A percentile compares a stretch with the other conserved stretches of the same genome.
These are phyloP conservation scores for Cryphonectria carpinicola DNA, from an alignment of 2,329 filamentous ascomycete genomes.

Conservation along the genomic window DNA sequence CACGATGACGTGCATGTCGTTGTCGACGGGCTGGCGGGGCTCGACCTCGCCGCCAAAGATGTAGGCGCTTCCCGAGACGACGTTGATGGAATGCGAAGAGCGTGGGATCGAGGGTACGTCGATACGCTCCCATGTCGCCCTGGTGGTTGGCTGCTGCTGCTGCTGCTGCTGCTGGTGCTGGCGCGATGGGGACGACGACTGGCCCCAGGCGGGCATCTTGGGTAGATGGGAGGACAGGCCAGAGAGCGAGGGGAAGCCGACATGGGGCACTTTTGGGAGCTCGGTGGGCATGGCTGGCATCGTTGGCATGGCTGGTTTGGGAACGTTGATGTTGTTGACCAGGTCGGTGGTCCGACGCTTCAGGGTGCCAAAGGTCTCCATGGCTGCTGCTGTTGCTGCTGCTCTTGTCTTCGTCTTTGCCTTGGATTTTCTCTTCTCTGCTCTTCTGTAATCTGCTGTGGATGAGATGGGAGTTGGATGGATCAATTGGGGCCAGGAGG, in stretches of 20 bases:
- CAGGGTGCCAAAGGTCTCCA: slow-evolving; percentile 58
- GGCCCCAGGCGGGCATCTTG: slow-evolving; percentile 32
- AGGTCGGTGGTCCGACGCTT: slow-evolving; percentile 50
- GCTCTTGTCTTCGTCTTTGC: not conserved
- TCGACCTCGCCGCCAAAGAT: slow-evolving; percentile 77
- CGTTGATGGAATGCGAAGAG: slow-evolving; percentile 74
- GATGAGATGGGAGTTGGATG: not conserved
- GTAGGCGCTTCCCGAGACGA: slow-evolving; percentile 58
- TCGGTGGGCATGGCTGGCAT: slow-evolving; percentile 25
- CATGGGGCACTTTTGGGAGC: slow-evolving; percentile 35
- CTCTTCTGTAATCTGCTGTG: no score
- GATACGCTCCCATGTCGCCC: slow-evolving; percentile 65
- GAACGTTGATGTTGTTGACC: slow-evolving; percentile 13
- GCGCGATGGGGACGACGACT: slow-evolving; percentile 24
- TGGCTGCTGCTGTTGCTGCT: slow-evolving; percentile 32
- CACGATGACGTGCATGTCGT: slow-evolving; percentile 69
- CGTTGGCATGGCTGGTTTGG: slow-evolving; percentile 15
- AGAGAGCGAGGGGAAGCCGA: slow-evolving; percentile 32
- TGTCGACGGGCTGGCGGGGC: slow-evolving; percentile 68
- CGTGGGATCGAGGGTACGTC: slow-evolving; percentile 62
- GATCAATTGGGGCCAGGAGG: not conserved
- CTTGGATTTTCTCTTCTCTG: not conserved
- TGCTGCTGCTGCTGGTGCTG: slow-evolving; percentile 1
- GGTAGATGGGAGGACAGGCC: slow-evolving; percentile 33
- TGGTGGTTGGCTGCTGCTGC: slow-evolving; percentile 42